Evolutionary conservation across 192 early-diverging fungal species (phyloP).

Genomic region (Linnemannia elongata): DNA sequence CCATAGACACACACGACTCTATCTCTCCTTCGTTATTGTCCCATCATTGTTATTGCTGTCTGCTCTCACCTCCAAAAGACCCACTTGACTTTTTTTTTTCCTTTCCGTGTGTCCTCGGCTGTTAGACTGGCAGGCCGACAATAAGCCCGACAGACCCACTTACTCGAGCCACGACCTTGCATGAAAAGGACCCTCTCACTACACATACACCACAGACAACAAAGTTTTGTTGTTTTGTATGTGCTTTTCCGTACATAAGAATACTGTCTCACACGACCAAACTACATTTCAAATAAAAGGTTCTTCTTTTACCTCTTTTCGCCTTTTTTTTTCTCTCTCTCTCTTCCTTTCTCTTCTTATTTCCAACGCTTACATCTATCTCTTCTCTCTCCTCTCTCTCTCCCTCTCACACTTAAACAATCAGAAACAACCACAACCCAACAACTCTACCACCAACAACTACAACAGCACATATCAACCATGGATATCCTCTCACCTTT

Average conservation of each 20-base stretch:
- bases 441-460: not conserved
- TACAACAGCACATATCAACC: conserved; percentile 17
- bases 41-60: not conserved
- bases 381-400: not conserved
- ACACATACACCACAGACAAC: not conserved
- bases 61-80: not conserved
- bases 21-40: not conserved
- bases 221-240: not conserved
- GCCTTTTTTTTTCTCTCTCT: not conserved
- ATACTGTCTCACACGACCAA: not conserved
- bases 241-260: not conserved
- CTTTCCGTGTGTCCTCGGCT: not conserved
- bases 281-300: not conserved
- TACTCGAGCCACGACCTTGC: not conserved
- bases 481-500: conserved; percentile 31
- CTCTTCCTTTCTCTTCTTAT: not conserved
- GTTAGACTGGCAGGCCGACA: not conserved
- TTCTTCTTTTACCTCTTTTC: not conserved
- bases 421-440: not conserved
- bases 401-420: not conserved
- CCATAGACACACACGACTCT: not conserved
- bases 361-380: not conserved
- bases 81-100: not conserved
- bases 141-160: not conserved
- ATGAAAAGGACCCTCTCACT: not conserved